phyloP scores from a whole-genome alignment of 495 filamentous ascomycete genomes.

The Penicillium manginii region DNA sequence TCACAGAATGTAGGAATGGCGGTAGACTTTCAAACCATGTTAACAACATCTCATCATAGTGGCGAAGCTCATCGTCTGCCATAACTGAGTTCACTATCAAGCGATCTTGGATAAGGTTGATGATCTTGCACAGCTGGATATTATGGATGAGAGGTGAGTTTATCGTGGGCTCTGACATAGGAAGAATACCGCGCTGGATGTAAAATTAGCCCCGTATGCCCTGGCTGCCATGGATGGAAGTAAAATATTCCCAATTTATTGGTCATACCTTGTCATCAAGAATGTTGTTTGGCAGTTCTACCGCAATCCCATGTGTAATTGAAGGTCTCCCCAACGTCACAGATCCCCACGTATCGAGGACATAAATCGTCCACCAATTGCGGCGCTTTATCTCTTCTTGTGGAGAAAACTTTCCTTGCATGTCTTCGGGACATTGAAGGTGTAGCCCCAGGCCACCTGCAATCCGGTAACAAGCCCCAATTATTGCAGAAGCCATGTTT shows the following conservation, averaged over 20 bases:
- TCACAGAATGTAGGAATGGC: constrained; percentile 56
- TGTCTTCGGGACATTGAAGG: constrained; percentile 57
- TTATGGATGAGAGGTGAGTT: constrained; percentile 46
- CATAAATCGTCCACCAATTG: constrained; percentile 73
- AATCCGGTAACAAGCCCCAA: constrained; percentile 67
- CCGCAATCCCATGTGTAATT: constrained; percentile 18
- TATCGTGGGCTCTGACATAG: constrained; percentile 21
- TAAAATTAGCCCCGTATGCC: neutral
- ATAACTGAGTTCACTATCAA: constrained; percentile 63
- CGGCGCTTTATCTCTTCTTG: constrained; percentile 62
- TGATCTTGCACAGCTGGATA: constrained; percentile 72
- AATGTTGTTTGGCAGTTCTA: constrained; percentile 20
- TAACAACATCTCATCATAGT: constrained; percentile 61
- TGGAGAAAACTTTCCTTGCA: constrained; percentile 39
- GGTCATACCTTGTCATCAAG: constrained; percentile 15
- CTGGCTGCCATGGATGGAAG: neutral
- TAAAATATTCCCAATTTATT: neutral
- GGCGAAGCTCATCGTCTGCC: constrained; percentile 56
- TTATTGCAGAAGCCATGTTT: constrained; percentile 60
- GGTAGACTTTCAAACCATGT: constrained; percentile 65
- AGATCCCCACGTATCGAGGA: constrained; percentile 69
- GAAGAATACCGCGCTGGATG: constrained; percentile 23
- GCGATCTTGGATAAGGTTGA: constrained; percentile 68
- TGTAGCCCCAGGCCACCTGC: constrained; percentile 68
- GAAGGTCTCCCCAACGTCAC: constrained; percentile 61